Evolutionary conservation across 768 basidiomycete species (phyloP), one percentile per base, ranked within the genome.

Genomic region (Boletus huronensis): DNA sequence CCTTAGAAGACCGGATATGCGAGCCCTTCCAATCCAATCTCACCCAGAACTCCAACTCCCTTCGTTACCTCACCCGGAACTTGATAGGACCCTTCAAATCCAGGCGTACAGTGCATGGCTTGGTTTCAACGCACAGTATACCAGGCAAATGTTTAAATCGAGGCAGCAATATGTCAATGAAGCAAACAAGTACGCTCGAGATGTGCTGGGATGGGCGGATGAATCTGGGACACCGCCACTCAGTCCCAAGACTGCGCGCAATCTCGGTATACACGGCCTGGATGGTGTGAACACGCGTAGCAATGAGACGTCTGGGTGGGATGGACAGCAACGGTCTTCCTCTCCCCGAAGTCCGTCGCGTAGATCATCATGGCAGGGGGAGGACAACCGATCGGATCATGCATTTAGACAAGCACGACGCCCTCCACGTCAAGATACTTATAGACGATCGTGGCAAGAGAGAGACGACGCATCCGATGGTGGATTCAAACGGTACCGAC

Each of bases 31-130:
- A 2, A 68, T 86, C 48, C 75, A 54, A 40, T 70, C 42, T 31
- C 68, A 58, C 48, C 60, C 58, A 19, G 60, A 56, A 55, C 48
- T 70, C 39, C 62, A 68, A 34, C 50, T 59, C 19, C 58, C 82
- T 43, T 54, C 59, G 7, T 28, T 68, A 42, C 29, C 62, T 28
- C 40, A 7, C 4, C 5, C 60, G 3, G 28, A 49, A 0, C 74
- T 83, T 1, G 69, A 71, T 10, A 62, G 59, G 14, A 70, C 77
- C 23, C 58, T 65, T 11, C 85, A 83, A 62, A 70, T 69, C 0
- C 75, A 80, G 59, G 78, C 79, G 1, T 86, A 85, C 60, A 71
- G 74, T 32, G 77, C 81, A 26, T 81, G 74, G 73, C 64, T 85
- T 40, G 84, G 84, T 13, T 85, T 81, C 64, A 84, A 84, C 64